Conservation (phyloP, 2,329 filamentous ascomycete genomes). For the Calcarisporium arbuscula region DNA sequence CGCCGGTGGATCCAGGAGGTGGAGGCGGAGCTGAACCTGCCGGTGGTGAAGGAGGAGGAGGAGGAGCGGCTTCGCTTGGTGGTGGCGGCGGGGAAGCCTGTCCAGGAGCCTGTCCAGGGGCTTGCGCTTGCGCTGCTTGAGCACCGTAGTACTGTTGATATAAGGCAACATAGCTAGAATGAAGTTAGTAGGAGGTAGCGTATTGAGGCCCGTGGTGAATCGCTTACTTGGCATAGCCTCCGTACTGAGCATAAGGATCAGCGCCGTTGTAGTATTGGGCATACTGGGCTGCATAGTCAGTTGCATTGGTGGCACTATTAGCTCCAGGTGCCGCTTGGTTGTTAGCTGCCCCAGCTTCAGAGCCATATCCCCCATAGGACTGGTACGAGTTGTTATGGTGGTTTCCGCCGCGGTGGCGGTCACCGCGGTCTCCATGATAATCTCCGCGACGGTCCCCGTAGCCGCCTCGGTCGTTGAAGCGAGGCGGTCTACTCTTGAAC, state of each 20-base stretch:
- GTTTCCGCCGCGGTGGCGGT: slow-evolving; percentile 23
- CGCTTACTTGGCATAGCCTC: slow-evolving; percentile 72
- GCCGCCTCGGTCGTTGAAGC: slow-evolving; percentile 46
- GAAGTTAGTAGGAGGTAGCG: slow-evolving; percentile 15
- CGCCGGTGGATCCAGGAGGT: slow-evolving; percentile 39
- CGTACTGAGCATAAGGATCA: slow-evolving; percentile 87
- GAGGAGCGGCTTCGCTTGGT: slow-evolving; percentile 52
- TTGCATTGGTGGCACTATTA: slow-evolving; percentile 18
- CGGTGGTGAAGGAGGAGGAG: slow-evolving; percentile 58
- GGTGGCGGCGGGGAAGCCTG: slow-evolving; percentile 47
- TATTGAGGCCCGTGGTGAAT: not conserved
- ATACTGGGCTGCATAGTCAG: slow-evolving; percentile 75
- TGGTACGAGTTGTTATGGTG: slow-evolving; percentile 21
- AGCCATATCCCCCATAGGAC: slow-evolving; percentile 22
- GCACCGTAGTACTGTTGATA: slow-evolving; percentile 66
- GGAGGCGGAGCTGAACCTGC: slow-evolving; percentile 50
- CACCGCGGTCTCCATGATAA: slow-evolving; percentile 20
- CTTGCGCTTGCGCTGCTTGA: slow-evolving; percentile 38
- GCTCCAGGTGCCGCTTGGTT: slow-evolving; percentile 27
- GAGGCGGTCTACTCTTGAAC: slow-evolving; percentile 77
- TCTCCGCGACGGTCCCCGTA: slow-evolving; percentile 33
- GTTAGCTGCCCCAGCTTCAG: slow-evolving; percentile 24
- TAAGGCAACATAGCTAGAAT: slow-evolving; percentile 56
- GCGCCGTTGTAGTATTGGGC: slow-evolving; percentile 70
- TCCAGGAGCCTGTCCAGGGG: slow-evolving; percentile 38